Base-by-base conservation (phyloP, 2,329 filamentous ascomycete genomes). In the Exophiala lecanii-corni region DNA sequence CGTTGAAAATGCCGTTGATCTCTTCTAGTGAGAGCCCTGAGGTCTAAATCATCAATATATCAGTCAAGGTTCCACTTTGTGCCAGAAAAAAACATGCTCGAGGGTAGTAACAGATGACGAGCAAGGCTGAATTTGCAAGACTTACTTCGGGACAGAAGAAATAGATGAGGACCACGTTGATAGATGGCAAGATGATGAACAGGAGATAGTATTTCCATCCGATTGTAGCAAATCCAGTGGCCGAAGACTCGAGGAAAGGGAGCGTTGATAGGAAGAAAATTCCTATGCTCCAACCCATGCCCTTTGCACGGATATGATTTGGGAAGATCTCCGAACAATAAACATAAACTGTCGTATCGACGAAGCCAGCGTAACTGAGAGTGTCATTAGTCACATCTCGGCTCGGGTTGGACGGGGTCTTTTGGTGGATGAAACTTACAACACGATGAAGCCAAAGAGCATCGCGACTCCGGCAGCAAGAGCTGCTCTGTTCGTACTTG, bases 181-280 rank as follows among this genome's bases (percentile, higher is more conserved):
- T 33, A 33, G 37, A 67, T 53, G 20, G 13, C 28, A 52, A 53
- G 4, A 35, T 50, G 7, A 58, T 45, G 41, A 59, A 64, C 1
- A 63, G 55, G 16, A 62, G 47, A 38, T 61, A 62, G 51, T 57
- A 63, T 40, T 57, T 60, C 60, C 57, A 62, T 0, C 36, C 48
- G 13, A 62, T 45, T 4, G 64, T 58, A 4, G 61, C 61, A 6
- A 48, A 42, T 2, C 57, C 50, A 18, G 62, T 47, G 2, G 56
- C 59, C 7, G 67, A 65, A 0, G 68, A 70, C 50, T 74, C 66
- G 1, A 74, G 59, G 16, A 62, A 53, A 0, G 57, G 58, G 17
- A 26, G 13, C n/a, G 23, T n/a, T 13, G 19, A 26, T 13, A 38
- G 9, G 18, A 38, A 25, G 18, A 38, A 13, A 19, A 21, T 26